Conservation (phyloP, 176 grass and related monocot species). For the Aegilops tauschii region DNA sequence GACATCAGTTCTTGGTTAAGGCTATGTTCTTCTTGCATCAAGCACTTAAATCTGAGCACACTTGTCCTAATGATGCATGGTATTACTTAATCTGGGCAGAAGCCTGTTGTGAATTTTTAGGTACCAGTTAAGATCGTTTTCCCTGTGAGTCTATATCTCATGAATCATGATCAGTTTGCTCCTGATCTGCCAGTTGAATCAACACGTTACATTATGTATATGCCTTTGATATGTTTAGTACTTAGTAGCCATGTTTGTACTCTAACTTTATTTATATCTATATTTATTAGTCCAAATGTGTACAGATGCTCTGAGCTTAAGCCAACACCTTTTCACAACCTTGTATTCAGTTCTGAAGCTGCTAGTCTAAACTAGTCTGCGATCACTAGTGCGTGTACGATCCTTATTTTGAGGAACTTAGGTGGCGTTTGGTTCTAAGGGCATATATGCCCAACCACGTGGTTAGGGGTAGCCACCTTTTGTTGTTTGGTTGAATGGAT, state of each 20-base stretch:
- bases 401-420: slow-evolving; percentile 15
- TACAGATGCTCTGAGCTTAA: background rate
- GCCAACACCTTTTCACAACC: background rate
- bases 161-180: background rate
- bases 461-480: background rate
- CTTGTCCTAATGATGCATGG: background rate
- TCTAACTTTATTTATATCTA: background rate
- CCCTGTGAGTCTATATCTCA: background rate
- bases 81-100: slow-evolving; percentile 17
- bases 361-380: background rate
- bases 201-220: background rate
- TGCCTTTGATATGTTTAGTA: slow-evolving; percentile 7
- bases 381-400: background rate
- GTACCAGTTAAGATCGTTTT: slow-evolving; percentile 4
- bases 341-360: background rate
- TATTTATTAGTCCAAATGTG: background rate
- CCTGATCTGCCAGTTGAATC: background rate
- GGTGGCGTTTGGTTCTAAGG: background rate
- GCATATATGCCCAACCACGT: background rate
- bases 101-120: background rate
- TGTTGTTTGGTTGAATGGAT: background rate
- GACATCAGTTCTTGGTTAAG: background rate
- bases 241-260: background rate
- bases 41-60: background rate
- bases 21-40: background rate